These are phyloP conservation scores for Aspergillus sparsus DNA, from an alignment of 495 filamentous ascomycete species.

Conservation along the genomic window DNA sequence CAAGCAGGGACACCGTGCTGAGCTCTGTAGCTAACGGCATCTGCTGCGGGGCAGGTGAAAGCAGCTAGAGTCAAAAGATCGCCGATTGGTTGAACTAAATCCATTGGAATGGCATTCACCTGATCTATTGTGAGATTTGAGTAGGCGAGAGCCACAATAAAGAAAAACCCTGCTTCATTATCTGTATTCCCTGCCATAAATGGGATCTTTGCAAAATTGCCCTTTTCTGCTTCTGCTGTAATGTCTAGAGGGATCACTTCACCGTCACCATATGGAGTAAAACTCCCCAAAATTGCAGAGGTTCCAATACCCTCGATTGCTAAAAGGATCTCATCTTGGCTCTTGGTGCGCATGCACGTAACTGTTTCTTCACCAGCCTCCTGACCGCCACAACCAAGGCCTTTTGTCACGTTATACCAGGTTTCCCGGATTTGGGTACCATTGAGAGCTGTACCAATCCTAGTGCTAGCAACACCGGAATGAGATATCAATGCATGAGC, in stretches of 20 bases:
- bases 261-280: slow-evolving; percentile 17
- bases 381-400: slow-evolving; percentile 38
- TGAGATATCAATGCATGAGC: slow-evolving; percentile 27
- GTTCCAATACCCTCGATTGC: slow-evolving; percentile 21
- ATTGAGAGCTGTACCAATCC: slow-evolving; percentile 1
- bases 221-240: neutral
- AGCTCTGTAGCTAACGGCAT: slow-evolving; percentile 7
- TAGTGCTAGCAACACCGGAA: slow-evolving; percentile 26
- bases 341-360: slow-evolving; percentile 45
- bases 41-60: slow-evolving; percentile 17
- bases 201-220: slow-evolving; percentile 17
- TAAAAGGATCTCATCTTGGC: slow-evolving; percentile 32
- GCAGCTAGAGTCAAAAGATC: neutral
- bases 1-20: slow-evolving; percentile 34
- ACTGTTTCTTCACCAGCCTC: slow-evolving; percentile 32
- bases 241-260: slow-evolving; percentile 8
- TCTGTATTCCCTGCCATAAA: slow-evolving; percentile 19
- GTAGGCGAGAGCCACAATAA: slow-evolving; percentile 11
- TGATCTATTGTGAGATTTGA: slow-evolving; percentile 15
- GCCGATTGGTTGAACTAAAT: slow-evolving; percentile 7
- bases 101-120: slow-evolving; percentile 5
- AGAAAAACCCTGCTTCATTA: slow-evolving; percentile 19
- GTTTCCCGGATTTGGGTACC: neutral
- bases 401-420: slow-evolving; percentile 42
- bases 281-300: neutral